phyloP scores from a whole-genome alignment of 2,329 filamentous ascomycete genomes.

The Scedosporium boydii region DNA sequence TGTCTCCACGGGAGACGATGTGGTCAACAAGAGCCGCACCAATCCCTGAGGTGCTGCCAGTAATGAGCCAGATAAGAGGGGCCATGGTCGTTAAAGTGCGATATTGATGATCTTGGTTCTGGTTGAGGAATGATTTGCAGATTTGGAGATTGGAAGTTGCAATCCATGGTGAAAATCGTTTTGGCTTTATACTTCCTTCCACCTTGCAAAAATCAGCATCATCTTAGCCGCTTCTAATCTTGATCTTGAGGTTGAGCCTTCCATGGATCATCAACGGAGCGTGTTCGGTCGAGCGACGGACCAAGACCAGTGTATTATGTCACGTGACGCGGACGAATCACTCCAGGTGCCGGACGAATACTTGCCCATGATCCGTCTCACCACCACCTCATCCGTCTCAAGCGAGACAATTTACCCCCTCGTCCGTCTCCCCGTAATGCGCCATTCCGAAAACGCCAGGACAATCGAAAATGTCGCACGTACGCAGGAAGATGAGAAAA shows the following conservation, averaged over 20 bases:
- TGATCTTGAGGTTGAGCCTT: too few species aligned
- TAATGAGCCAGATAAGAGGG: slow-evolving; percentile 22
- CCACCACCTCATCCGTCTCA: too few species aligned
- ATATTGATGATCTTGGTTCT: too few species aligned
- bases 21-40: slow-evolving; percentile 17
- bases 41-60: slow-evolving; percentile 22
- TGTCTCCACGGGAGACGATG: slow-evolving; percentile 18
- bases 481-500: slow-evolving; percentile 13
- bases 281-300: too few species aligned
- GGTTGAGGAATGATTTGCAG: too few species aligned
- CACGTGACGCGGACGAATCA: not conserved
- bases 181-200: too few species aligned
- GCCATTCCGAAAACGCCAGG: not conserved
- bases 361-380: too few species aligned
- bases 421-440: not conserved
- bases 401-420: not conserved
- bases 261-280: too few species aligned
- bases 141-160: too few species aligned
- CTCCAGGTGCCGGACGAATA: not conserved
- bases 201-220: too few species aligned
- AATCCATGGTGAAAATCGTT: too few species aligned
- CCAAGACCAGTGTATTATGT: not conserved
- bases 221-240: too few species aligned
- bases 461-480: not conserved
- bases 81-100: slow-evolving; percentile 13